Conservation (phyloP, 1,284 basidiomycete genomes). For the Puccinia triticina region DNA sequence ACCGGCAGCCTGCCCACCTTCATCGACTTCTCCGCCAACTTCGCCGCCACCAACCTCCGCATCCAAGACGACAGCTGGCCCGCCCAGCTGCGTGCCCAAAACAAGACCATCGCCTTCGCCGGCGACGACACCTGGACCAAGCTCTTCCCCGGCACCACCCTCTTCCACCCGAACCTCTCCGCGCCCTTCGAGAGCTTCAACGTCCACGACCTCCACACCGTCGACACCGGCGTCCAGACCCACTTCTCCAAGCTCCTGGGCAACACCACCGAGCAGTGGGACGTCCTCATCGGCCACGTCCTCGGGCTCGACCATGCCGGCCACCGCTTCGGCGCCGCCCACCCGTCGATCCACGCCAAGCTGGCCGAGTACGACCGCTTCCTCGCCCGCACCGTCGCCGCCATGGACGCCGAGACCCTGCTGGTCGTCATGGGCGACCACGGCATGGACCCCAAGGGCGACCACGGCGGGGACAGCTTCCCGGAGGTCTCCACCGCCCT, state of each 20-base stretch:
- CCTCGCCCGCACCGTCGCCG: constrained; percentile 69
- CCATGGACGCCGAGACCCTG: constrained; percentile 77
- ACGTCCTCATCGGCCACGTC: constrained; percentile 87
- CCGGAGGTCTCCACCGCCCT: constrained; percentile 83
- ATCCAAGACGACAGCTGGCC: constrained; percentile 81
- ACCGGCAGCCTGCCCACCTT: constrained; percentile 96
- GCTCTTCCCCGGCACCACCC: constrained; percentile 70
- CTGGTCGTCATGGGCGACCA: constrained; percentile 93
- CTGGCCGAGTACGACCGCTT: constrained; percentile 84
- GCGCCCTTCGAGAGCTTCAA: constrained; percentile 89
- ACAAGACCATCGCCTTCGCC: constrained; percentile 74
- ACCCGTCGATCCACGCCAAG: constrained; percentile 82
- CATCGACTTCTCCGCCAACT: constrained; percentile 88
- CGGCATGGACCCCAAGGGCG: constrained; percentile 92
- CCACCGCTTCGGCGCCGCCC: constrained; percentile 87
- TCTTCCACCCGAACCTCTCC: not conserved
- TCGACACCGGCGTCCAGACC: constrained; percentile 83
- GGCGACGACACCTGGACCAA: constrained; percentile 96
- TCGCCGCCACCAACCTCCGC: constrained; percentile 71
- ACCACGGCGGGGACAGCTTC: constrained; percentile 89
- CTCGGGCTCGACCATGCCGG: constrained; percentile 98
- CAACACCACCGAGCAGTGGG: constrained; percentile 65
- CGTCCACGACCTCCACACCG: constrained; percentile 94
- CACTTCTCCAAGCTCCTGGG: constrained; percentile 79
- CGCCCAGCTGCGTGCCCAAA: constrained; percentile 60